phyloP scores from a whole-genome alignment of 768 basidiomycete species.

The Suillus bovinus region DNA sequence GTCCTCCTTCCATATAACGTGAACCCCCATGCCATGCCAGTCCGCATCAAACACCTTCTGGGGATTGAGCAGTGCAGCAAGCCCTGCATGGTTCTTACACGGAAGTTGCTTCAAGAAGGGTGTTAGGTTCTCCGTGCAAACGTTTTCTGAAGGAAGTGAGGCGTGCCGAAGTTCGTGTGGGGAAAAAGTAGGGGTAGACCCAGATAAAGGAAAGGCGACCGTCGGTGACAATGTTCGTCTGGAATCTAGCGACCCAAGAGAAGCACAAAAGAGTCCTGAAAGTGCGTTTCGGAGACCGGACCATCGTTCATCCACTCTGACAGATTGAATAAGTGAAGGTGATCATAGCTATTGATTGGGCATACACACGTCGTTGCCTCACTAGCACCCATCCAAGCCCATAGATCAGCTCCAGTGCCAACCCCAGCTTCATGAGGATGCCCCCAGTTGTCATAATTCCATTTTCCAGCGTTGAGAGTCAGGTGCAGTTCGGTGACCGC shows the following conservation, averaged over 20 bases:
- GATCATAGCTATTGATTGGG: not conserved
- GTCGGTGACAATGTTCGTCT: constrained; percentile 71
- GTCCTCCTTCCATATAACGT: constrained; percentile 62
- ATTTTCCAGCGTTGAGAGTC: constrained; percentile 87
- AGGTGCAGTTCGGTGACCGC: constrained; percentile 87
- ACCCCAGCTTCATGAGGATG: constrained; percentile 75
- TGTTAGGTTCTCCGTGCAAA: constrained; percentile 98
- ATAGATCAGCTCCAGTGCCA: constrained; percentile 84
- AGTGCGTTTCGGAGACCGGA: constrained; percentile 83
- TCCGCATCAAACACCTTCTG: constrained; percentile 86
- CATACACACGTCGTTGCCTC: constrained; percentile 45
- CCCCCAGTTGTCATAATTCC: constrained; percentile 87
- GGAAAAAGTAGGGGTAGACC: constrained; percentile 45
- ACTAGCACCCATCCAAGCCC: constrained; percentile 88
- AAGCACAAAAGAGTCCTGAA: constrained; percentile 93
- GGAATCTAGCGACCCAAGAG: constrained; percentile 75
- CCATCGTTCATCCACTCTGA: constrained; percentile 79
- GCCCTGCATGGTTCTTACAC: constrained; percentile 85
- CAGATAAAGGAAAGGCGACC: constrained; percentile 64
- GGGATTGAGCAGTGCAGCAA: constrained; percentile 81
- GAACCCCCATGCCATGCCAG: constrained; percentile 87
- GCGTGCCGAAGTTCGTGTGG: constrained; percentile 71
- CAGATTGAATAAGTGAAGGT: constrained; percentile 11
- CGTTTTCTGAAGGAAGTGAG: constrained; percentile 75
- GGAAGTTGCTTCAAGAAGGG: constrained; percentile 95